These are phyloP conservation scores for Hydrangea macrophylla DNA, from an alignment of 148 eudicot genomes.

Conservation along the genomic window DNA sequence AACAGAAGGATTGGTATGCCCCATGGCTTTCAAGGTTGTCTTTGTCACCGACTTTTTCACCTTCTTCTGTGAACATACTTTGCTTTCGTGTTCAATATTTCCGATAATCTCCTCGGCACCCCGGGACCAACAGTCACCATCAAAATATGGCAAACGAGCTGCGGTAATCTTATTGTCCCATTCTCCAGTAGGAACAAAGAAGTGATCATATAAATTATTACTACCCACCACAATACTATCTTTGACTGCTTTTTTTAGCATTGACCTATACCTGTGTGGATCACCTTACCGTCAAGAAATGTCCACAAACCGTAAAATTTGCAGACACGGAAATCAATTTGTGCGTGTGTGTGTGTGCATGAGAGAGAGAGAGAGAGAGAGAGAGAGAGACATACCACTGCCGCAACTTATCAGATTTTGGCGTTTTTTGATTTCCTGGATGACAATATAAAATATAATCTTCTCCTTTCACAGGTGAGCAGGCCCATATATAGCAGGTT, in stretches of 20 bases:
- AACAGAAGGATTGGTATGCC: constrained; percentile 54
- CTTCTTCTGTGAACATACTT: constrained; percentile 35
- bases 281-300: constrained; percentile 2
- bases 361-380: not conserved
- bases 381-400: constrained; percentile 52
- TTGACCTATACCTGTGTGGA: constrained; percentile 63
- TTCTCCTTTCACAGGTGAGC: constrained; percentile 80
- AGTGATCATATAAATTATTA: constrained; percentile 64
- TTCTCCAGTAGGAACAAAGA: constrained; percentile 56
- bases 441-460: constrained; percentile 86
- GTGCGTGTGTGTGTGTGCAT: no score
- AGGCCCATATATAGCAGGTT: constrained; percentile 91
- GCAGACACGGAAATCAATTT: not conserved
- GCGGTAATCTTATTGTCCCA: constrained; percentile 60
- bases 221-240: constrained; percentile 58
- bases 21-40: constrained; percentile 65
- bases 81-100: constrained; percentile 47
- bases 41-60: constrained; percentile 40
- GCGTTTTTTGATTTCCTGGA: constrained; percentile 79
- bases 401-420: constrained; percentile 66
- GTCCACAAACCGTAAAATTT: not conserved
- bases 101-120: constrained; percentile 55
- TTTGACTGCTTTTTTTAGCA: constrained; percentile 69
- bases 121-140: constrained; percentile 81
- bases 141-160: constrained; percentile 87